Evolutionary conservation across 1,284 basidiomycete genomes (phyloP), one percentile per base, ranked within the genome.

Genomic region (Pascua sp.): DNA sequence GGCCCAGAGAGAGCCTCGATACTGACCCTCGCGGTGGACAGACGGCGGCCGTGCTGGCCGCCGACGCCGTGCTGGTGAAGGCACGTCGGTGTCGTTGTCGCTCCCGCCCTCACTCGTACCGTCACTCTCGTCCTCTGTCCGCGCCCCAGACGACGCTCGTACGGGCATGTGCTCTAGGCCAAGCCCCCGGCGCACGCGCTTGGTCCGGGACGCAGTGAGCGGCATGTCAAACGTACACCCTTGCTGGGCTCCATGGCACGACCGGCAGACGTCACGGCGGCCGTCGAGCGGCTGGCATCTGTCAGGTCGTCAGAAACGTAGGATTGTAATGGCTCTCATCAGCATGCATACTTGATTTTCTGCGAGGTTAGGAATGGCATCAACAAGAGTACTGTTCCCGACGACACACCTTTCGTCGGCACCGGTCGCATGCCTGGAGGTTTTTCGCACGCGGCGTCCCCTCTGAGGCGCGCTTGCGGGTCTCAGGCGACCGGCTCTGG

Each of bases 341-440:
- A 12, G 42, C 38, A 17, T 40, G 32, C 37, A 12, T 48, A 59
- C 51, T 56, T 62, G 32, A 56, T 52, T 55, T 61, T 61, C 56
- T 61, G 50, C 8, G 17, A 36, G 11, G 53, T 55, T 18, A 56
- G 39, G 24, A 15, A 17, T 11, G 36, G 39, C n/a, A 38, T 37
- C 45, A 12, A 37, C n/a, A 15, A 38, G 15, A 41, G 47, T 36
- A 45, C 11, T n/a, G 32, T 8, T 15, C 15, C 11, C 32, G 32
- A n/a, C 17, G 11, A 61, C 65, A 46, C 44, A 66, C 67, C 56
- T 68, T 66, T 8, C 43, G 53, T 8, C 67, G 57, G 55, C 67
- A 68, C 47, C 67, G 55, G 58, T 68, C 67, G 48, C 67, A 68
- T 16, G 67, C 67, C 47, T 66, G 67, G 7, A 66, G 48, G 24